Conservation (phyloP, 805 yeast species). For the Candida pseudofarinosa region DNA sequence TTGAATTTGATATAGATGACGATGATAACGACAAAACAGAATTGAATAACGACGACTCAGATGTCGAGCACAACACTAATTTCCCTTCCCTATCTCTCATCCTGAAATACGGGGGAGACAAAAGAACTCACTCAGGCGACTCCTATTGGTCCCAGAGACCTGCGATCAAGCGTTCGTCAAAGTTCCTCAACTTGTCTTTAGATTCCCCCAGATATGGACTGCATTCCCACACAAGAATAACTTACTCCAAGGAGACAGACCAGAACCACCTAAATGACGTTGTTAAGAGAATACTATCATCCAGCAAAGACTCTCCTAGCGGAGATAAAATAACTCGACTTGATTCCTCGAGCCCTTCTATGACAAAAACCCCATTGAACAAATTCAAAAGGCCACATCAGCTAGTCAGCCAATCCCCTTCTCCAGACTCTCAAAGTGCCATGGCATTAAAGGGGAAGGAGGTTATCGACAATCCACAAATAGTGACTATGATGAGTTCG, state of each 20-base stretch:
- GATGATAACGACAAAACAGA: constrained; percentile 10
- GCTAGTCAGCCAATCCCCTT: constrained; percentile 41
- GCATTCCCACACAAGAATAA: constrained; percentile 10
- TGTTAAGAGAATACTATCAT: constrained; percentile 1
- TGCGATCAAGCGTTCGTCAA: constrained; percentile 38
- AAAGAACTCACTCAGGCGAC: not conserved
- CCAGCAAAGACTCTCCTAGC: not conserved
- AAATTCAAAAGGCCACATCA: constrained; percentile 43
- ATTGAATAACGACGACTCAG: constrained; percentile 8
- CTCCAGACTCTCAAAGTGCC: constrained; percentile 26
- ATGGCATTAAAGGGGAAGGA: constrained; percentile 5
- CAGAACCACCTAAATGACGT: constrained; percentile 12
- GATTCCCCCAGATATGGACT: constrained; percentile 18
- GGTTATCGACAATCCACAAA: not conserved
- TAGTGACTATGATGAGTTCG: not conserved
- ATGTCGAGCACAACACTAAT: not conserved
- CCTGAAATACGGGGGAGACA: not conserved
- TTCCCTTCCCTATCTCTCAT: not conserved
- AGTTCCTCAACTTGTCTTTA: constrained; percentile 37
- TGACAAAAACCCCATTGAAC: constrained; percentile 15
- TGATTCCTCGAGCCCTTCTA: constrained; percentile 11
- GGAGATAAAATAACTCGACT: constrained; percentile 7
- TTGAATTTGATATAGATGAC: constrained; percentile 9
- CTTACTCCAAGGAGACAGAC: constrained; percentile 20
- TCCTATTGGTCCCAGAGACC: constrained; percentile 10